Conservation (phyloP, 2,329 filamentous ascomycete species). For the Phyllosticta ampelicida region DNA sequence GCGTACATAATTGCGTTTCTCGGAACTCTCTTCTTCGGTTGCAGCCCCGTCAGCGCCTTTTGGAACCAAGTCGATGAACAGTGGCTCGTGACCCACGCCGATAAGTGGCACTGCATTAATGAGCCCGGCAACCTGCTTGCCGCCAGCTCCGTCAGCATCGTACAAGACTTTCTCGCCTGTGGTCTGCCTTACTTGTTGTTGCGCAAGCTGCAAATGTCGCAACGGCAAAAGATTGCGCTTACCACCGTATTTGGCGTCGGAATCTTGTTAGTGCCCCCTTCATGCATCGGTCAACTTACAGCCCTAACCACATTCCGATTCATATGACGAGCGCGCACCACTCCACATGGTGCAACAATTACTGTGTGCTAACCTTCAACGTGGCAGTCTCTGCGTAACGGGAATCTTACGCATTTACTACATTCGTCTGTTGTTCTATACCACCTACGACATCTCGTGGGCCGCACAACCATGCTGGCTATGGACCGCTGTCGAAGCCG, state of each 20-base stretch:
- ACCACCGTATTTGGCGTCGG: conserved; percentile 36
- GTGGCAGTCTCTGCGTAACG: conserved; percentile 22
- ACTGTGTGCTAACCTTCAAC: background rate
- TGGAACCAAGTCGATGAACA: conserved; percentile 27
- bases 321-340: background rate
- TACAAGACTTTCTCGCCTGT: conserved; percentile 33
- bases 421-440: conserved; percentile 22
- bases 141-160: conserved; percentile 28
- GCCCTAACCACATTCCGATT: background rate
- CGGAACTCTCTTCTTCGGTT: conserved; percentile 26
- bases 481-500: conserved; percentile 33
- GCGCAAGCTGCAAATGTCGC: conserved; percentile 33
- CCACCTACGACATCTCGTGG: conserved; percentile 32
- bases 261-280: conserved; percentile 25
- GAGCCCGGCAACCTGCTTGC: conserved; percentile 29
- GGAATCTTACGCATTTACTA: conserved; percentile 30
- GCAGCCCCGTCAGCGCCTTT: conserved; percentile 30
- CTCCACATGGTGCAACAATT: background rate
- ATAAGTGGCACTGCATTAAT: conserved; percentile 21
- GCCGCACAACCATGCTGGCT: conserved; percentile 28
- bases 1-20: conserved; percentile 30
- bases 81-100: background rate
- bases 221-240: conserved; percentile 33
- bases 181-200: conserved; percentile 34
- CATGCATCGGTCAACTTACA: background rate